Evolutionary conservation across 768 basidiomycete genomes (phyloP), one percentile per base, ranked within the genome.

Genomic region (Boletus rubropictus): DNA sequence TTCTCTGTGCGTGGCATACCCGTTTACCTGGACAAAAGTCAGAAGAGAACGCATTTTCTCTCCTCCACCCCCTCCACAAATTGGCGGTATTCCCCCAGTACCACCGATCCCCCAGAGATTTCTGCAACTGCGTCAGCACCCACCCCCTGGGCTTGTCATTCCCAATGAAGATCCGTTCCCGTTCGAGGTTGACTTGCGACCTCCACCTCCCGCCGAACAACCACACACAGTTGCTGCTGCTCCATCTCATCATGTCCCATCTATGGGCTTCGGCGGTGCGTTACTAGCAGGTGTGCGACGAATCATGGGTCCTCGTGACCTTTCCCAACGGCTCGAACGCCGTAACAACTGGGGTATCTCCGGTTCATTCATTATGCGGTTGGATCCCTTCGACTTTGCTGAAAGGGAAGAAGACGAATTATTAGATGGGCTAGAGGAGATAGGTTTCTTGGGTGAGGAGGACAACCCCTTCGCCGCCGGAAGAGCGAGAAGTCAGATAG

Each of bases 251-350:
- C 74, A 76, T 46, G 65, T 72, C 3, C 85, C 85, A 17, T 51
- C 69, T 7, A 78, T 86, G 72, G 81, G 80, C 12, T 62, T 86
- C 20, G 84, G 84, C 7, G 84, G 84, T 18, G 84, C 79, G 3
- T 54, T 85, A 4, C 65, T 84, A 6, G 70, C 81, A 9, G 57
- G 68, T 15, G 65, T 66, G 34, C 61, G 67, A 11, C 68, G 62
- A 36, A 49, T 64, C 29, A 52, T 63, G 7, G 45, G 31, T 20
- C 52, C 52, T 33, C 55, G 40, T 20, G 31, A 55, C 25, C 27
- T 46, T 9, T 10, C 40, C 15, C 56, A 55, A 20, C 55, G 31
- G 12, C 37, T 2, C 24, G 58, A 54, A 42, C 59, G 39, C 18
- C 56, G 27, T 36, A 52, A 52, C 29, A 9, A 44, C 17, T 66